These are phyloP conservation scores for Porphyrellus sp. DNA, from an alignment of 1,284 basidiomycete genomes.

Conservation along the genomic window DNA sequence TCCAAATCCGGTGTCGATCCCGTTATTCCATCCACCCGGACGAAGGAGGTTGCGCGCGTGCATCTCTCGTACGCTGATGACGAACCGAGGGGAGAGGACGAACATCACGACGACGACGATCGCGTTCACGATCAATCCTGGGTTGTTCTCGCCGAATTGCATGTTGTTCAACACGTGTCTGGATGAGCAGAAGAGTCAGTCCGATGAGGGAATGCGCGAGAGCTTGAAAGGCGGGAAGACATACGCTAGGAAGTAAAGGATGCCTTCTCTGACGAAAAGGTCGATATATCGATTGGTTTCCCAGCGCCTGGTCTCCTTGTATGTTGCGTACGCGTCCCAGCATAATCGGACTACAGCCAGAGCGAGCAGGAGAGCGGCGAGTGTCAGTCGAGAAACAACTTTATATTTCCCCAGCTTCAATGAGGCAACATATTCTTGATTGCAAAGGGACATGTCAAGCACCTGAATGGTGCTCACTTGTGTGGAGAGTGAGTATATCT, in stretches of 20 bases:
- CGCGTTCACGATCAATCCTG: neutral
- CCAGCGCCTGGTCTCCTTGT: conserved; percentile 15
- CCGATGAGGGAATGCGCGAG: neutral
- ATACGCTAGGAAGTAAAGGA: conserved; percentile 15
- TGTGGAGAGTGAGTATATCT: neutral
- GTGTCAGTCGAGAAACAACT: conserved; percentile 15
- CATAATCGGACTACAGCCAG: conserved; percentile 11
- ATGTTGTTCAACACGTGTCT: conserved; percentile 20
- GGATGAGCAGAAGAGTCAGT: neutral
- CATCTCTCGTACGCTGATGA: conserved; percentile 16
- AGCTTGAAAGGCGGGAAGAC: neutral
- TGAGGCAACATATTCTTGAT: neutral
- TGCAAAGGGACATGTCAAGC: conserved; percentile 21
- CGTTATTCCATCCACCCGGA: neutral
- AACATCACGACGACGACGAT: neutral
- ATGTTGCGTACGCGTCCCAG: conserved; percentile 13
- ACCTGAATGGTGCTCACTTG: conserved; percentile 15
- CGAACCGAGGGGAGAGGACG: conserved; percentile 21
- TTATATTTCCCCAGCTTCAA: conserved; percentile 14
- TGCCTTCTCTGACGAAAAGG: conserved; percentile 11
- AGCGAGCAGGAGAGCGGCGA: conserved; percentile 18
- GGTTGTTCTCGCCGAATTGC: neutral
- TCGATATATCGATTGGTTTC: conserved; percentile 14
- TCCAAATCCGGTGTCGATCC: conserved; percentile 21
- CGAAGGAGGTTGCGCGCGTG: neutral